Percentiles rank a stretch among this genome's conserved stretches.
Evolutionary conservation across 495 filamentous ascomycete genomes (phyloP).

Genomic region (Trichoderma virens): DNA sequence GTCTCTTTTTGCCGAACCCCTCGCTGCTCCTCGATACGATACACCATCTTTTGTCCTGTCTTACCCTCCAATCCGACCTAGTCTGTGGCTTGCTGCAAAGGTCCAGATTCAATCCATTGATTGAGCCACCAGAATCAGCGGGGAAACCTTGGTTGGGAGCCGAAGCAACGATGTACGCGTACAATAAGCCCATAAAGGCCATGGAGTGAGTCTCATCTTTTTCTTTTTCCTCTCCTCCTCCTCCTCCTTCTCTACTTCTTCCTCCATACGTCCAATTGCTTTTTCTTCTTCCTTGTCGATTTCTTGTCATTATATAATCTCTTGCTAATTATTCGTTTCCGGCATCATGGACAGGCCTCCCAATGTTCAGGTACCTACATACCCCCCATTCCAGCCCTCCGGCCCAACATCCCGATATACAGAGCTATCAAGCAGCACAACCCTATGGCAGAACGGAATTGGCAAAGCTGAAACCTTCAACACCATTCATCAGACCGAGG

Average conservation of each 20-base stretch:
- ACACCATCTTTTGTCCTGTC: background rate
- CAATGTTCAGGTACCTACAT: background rate
- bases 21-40: too few species aligned
- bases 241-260: background rate
- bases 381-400: background rate
- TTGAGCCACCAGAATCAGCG: background rate
- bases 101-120: background rate
- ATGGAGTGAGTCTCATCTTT: slow-evolving; percentile 8
- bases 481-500: background rate
- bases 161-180: slow-evolving; percentile 7
- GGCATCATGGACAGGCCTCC: background rate
- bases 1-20: background rate
- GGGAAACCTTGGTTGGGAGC: background rate
- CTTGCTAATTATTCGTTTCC: background rate
- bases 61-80: background rate
- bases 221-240: background rate
- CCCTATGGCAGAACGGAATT: background rate
- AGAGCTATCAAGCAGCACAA: too few species aligned
- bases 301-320: background rate
- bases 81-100: background rate
- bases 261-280: background rate
- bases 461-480: background rate
- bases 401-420: background rate
- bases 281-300: background rate
- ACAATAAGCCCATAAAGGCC: slow-evolving; percentile 10